Conservation (phyloP, 192 early-diverging fungal genomes). For the Coemansia pectinata region DNA sequence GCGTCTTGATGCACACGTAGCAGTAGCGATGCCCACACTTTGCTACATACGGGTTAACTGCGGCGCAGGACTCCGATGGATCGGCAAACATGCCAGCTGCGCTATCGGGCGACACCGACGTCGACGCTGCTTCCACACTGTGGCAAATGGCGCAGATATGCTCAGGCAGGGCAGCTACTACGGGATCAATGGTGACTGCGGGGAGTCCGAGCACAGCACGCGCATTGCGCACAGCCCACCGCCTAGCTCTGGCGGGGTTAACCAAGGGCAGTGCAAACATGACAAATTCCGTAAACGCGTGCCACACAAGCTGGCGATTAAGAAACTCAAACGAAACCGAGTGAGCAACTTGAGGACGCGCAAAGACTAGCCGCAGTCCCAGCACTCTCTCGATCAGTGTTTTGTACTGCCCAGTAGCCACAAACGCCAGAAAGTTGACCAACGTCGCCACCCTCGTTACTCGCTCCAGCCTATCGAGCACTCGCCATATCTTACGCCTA, state of each 20-base stretch:
- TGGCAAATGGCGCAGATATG: slow-evolving; percentile 79
- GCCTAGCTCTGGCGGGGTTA: slow-evolving; percentile 55
- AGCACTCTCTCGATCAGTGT: slow-evolving; percentile 76
- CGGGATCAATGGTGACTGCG: slow-evolving; percentile 45
- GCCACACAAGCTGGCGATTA: slow-evolving; percentile 93
- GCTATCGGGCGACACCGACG: neutral
- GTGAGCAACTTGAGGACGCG: slow-evolving; percentile 68
- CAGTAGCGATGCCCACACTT: slow-evolving; percentile 87
- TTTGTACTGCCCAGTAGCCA: slow-evolving; percentile 83
- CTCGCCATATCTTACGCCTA: slow-evolving; percentile 58
- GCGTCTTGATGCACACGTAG: slow-evolving; percentile 86
- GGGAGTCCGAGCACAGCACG: slow-evolving; percentile 50
- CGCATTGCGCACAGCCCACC: slow-evolving; percentile 32
- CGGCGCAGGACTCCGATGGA: slow-evolving; percentile 28
- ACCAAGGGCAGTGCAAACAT: slow-evolving; percentile 83
- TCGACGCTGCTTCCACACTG: neutral
- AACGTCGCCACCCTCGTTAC: slow-evolving; percentile 62
- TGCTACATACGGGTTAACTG: slow-evolving; percentile 71
- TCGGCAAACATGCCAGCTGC: neutral
- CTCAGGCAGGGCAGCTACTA: slow-evolving; percentile 57
- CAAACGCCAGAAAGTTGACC: slow-evolving; percentile 82
- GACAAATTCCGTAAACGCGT: slow-evolving; percentile 90
- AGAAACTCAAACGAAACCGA: slow-evolving; percentile 90
- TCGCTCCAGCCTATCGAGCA: slow-evolving; percentile 64
- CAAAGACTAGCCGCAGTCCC: slow-evolving; percentile 81